A percentile compares a stretch with the other conserved stretches of the same genome.
Conservation (phyloP, 2,329 filamentous ascomycete genomes). For the Botrytis cinerea region DNA sequence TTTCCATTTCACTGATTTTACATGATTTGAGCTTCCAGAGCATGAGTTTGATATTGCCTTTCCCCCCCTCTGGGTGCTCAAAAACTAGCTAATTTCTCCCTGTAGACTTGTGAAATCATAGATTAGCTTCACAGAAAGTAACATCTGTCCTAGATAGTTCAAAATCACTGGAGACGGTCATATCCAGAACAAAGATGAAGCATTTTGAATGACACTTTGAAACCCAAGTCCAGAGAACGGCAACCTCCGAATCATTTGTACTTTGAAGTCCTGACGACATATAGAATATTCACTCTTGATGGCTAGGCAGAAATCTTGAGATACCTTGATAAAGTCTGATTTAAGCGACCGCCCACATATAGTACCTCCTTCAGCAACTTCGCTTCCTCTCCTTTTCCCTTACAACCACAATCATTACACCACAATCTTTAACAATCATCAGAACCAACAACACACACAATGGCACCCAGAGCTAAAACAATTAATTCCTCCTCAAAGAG, state of each 20-base stretch:
- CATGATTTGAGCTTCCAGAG: neutral
- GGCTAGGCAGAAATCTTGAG: neutral
- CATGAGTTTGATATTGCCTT: neutral
- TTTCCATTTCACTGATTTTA: neutral
- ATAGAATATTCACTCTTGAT: neutral
- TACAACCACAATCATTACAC: slow-evolving; percentile 3
- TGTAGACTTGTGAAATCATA: neutral
- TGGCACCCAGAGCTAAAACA: neutral
- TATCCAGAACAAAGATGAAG: neutral
- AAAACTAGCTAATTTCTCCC: neutral
- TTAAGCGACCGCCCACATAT: slow-evolving; percentile 1
- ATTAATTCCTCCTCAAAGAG: neutral
- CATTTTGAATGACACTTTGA: neutral
- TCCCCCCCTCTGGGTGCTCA: neutral
- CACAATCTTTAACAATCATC: neutral
- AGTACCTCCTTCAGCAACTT: neutral
- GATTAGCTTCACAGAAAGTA: neutral
- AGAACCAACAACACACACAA: neutral
- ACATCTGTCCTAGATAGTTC: too few relatives aligned
- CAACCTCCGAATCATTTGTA: too few relatives aligned
- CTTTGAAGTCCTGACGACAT: neutral
- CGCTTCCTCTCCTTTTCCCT: neutral
- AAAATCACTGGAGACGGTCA: neutral
- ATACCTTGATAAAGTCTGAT: neutral
- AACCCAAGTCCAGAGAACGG: neutral